Base-by-base conservation (phyloP, 768 basidiomycete species). In the Melanogaster broomeanus region DNA sequence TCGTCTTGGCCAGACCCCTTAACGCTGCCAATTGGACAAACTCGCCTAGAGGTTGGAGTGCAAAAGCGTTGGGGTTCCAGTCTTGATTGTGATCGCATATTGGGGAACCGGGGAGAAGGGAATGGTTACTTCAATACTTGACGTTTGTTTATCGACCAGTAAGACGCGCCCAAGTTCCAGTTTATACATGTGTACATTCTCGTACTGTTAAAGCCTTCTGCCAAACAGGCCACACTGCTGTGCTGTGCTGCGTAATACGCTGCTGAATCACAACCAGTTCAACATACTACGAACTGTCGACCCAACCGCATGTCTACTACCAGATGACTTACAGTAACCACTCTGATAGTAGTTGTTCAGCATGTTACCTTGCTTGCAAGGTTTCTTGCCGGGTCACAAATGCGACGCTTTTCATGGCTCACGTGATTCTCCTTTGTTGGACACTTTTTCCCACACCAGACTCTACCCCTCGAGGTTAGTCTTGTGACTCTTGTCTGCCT, bases 41-140 rank as follows among this genome's bases (percentile, higher is more conserved):
- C 59, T 59, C 55, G 51, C 64, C 25, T 24, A 4, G 59, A 47
- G 3, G 33, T 2, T 38, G 53, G 22, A 39, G 10, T 0, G 41
- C 45, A 53, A 2, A 33, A 37, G 16, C 18, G 48, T 7, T 25
- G 40, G 5, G 16, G 34, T 38, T 12, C n/a, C 8, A 15, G 37
- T 30, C 12, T 11, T 22, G 13, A 15, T 10, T 41, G 35, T 7
- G 5, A 4, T 3, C n/a, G 39, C 6, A 10, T 21, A 5, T 42
- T 48, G 48, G 19, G 64, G 0, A 42, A 30, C 43, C 51, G 64
- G 24, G 61, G 40, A 2, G 51, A 40, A 12, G 33, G 0, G 13
- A n/a, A n/a, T n/a, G n/a, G n/a, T n/a, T n/a, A n/a, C n/a, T n/a
- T n/a, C n/a, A n/a, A n/a, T n/a, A n/a, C n/a, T n/a, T n/a, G n/a